phyloP scores from a whole-genome alignment of 2,329 filamentous ascomycete genomes.

The Cucurbitaria berberidis region DNA sequence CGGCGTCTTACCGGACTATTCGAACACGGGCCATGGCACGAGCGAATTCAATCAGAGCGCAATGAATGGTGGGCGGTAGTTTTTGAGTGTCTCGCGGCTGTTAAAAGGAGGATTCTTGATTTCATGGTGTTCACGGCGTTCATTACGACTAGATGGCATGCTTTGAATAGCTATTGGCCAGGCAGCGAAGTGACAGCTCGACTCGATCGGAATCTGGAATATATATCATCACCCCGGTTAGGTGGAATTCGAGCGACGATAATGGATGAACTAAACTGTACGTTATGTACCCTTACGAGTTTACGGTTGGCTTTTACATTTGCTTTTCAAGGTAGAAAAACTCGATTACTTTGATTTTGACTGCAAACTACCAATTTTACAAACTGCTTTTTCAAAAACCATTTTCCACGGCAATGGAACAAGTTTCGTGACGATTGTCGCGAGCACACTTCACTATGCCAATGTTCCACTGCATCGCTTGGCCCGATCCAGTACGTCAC shows the following conservation, averaged over 20 bases:
- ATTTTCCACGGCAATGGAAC: not conserved
- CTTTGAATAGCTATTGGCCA: not conserved
- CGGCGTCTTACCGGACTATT: conserved; percentile 45
- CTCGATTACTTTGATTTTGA: not conserved
- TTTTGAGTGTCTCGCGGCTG: not conserved
- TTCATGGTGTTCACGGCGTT: not conserved
- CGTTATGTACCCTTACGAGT: not conserved
- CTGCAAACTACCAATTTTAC: not conserved
- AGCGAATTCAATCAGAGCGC: conserved; percentile 43
- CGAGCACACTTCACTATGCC: not conserved
- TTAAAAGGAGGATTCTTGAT: not conserved
- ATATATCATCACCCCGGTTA: not conserved
- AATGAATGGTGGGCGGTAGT: conserved; percentile 40
- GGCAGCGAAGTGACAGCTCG: not conserved
- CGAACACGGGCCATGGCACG: conserved; percentile 34
- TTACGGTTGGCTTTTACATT: not conserved
- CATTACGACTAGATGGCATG: not conserved
- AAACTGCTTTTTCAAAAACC: not conserved
- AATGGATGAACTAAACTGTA: not conserved
- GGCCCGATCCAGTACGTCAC: no score
- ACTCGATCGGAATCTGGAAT: not conserved
- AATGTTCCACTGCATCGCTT: not conserved
- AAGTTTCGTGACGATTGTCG: not conserved
- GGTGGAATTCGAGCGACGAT: not conserved
- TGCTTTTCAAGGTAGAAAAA: not conserved